phyloP scores from a whole-genome alignment of 2,329 filamentous ascomycete genomes.

The Beauveria brongniartii region DNA sequence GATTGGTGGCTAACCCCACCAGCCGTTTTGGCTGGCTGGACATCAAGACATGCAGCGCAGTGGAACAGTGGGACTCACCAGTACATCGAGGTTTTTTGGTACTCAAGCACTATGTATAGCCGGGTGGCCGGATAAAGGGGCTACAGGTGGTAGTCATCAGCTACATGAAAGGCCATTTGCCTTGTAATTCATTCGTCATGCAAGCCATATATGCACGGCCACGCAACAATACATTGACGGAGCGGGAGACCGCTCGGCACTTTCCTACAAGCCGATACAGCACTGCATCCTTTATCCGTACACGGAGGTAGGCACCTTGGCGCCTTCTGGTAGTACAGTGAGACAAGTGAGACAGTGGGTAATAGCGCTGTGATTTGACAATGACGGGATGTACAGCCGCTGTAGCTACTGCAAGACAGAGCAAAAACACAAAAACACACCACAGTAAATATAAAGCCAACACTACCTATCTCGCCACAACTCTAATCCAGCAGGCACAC shows the following conservation, averaged over 20 bases:
- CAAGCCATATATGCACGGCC: neutral
- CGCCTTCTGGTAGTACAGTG: neutral
- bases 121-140: too few species aligned
- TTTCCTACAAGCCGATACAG: neutral
- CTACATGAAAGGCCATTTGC: neutral
- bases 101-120: too few species aligned
- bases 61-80: neutral
- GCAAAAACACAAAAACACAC: neutral
- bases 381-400: neutral
- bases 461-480: neutral
- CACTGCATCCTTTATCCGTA: neutral
- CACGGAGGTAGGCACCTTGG: neutral
- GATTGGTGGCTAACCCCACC: neutral
- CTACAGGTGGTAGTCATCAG: too few species aligned
- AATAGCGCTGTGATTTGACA: neutral
- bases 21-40: neutral
- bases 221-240: neutral
- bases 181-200: neutral
- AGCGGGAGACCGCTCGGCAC: neutral
- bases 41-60: neutral
- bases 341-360: neutral
- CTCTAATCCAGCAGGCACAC: neutral
- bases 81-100: too few species aligned
- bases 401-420: neutral
- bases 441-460: neutral